phyloP scores from a whole-genome alignment of 352 stramenopile genomes.

The Phytophthora quininea region DNA sequence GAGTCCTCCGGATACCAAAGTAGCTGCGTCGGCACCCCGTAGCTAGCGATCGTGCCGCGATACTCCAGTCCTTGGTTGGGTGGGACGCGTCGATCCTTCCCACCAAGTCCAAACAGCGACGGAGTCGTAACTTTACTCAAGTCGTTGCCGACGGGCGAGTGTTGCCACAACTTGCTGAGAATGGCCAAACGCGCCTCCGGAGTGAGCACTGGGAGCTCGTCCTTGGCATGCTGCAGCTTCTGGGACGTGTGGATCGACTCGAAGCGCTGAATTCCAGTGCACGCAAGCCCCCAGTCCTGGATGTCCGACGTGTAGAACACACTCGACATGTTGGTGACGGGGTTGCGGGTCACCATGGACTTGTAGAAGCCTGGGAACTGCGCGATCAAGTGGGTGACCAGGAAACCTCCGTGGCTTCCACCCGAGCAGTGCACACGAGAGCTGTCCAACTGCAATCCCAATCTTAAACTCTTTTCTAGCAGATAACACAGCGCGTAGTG shows the following conservation, averaged over 20 bases:
- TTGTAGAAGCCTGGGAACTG: slow-evolving; percentile 96
- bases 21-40: slow-evolving; percentile 57
- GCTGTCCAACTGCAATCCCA: slow-evolving; percentile 69
- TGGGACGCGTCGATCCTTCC: slow-evolving; percentile 91
- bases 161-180: slow-evolving; percentile 87
- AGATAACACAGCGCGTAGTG: slow-evolving; percentile 81
- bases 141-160: slow-evolving; percentile 87
- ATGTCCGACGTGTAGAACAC: slow-evolving; percentile 96
- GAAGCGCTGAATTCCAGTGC: slow-evolving; percentile 82
- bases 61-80: slow-evolving; percentile 93
- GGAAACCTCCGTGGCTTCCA: slow-evolving; percentile 95
- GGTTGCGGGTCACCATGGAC: slow-evolving; percentile 90
- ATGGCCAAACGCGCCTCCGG: slow-evolving; percentile 59
- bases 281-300: slow-evolving; percentile 95
- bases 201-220: slow-evolving; percentile 39
- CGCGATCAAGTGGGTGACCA: slow-evolving; percentile 92
- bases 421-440: slow-evolving; percentile 91
- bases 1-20: slow-evolving; percentile 82
- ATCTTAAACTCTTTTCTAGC: slow-evolving; percentile 56
- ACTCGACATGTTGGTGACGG: slow-evolving; percentile 93
- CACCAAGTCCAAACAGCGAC: slow-evolving; percentile 91
- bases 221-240: slow-evolving; percentile 41
- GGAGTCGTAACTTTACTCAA: slow-evolving; percentile 89
- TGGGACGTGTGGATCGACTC: slow-evolving; percentile 83
- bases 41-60: slow-evolving; percentile 83